Conservation (phyloP, 163 green algal genomes). For the Prototheca wickerhamii region DNA sequence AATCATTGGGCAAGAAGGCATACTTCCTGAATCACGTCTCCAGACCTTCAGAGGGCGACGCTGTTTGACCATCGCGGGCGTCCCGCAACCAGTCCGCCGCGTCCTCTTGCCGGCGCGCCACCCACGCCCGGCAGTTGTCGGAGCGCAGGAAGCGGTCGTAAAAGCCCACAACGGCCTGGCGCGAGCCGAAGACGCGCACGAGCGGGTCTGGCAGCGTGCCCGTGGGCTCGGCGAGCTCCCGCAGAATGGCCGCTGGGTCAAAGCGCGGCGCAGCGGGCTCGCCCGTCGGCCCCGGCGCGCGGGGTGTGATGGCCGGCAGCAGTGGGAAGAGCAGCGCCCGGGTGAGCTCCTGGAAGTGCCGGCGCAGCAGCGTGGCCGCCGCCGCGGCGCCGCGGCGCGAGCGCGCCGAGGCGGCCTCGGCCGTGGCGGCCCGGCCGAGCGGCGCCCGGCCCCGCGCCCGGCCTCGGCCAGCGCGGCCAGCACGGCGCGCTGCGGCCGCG, state of each 20-base stretch:
- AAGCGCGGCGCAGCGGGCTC: neutral
- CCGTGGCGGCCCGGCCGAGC: no score
- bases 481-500: neutral
- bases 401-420: neutral
- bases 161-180: neutral
- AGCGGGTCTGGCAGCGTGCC: slow-evolving; percentile 2
- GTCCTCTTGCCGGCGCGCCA: neutral
- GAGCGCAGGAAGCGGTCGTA: neutral
- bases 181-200: neutral
- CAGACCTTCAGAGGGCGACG: no score
- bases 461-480: neutral
- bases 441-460: neutral
- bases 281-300: slow-evolving; percentile 11
- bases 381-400: slow-evolving; percentile 25
- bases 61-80: no score
- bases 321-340: slow-evolving; percentile 42
- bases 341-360: slow-evolving; percentile 65
- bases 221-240: neutral
- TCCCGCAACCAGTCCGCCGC: neutral
- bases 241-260: neutral
- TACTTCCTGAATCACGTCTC: no score
- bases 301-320: slow-evolving; percentile 38
- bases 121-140: neutral
- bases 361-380: slow-evolving; percentile 49
- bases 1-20: no score